Base-by-base conservation (phyloP, 1,139 yeast species). In the Nematodospora anomalae region DNA sequence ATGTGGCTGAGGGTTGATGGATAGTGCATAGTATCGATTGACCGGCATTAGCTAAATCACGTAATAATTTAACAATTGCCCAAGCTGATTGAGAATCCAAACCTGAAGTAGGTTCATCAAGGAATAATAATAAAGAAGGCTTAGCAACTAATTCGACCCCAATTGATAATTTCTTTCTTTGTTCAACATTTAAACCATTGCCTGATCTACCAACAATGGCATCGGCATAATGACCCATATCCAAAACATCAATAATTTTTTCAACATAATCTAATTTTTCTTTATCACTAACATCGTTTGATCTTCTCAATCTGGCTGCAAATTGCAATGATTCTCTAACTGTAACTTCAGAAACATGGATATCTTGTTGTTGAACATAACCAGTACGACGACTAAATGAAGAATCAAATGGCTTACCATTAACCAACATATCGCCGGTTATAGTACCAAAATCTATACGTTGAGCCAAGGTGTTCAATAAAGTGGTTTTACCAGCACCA, bases 61-160 rank as follows among this genome's bases (percentile, higher is more conserved):
- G 75, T 76, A 85, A 76, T 58, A 86, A 69, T 54, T 80, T 79
- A 58, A 87, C 80, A 51, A 84, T 79, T 15, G 92, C 79, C 95
- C 95, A 85, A 6, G 96, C 95, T 39, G 95, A 83, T 62, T 87
- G 95, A 16, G 96, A 86, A 57, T 88, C 96, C 48, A 88, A 71
- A 55, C 96, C 96, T 5, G 96, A 87, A 15, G 96, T 88, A 7
- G 96, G 96, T 58, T 88, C 96, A 64, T 88, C 96, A 53, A 88
- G 72, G 62, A 88, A 88, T 39, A 88, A 67, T 44, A 88, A 66
- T 40, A 88, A 68, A 47, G 83, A 81, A 4, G 96, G 96, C 57
- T 84, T 87, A 16, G 96, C 95, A 30, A 88, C 94, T 41, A 88
- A 67, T 55, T 88, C 96, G 40, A 88, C 94, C 47, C 95, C 88